Evolutionary conservation across 176 grass and related monocot genomes (phyloP).

Genomic region (Zizania latifolia): DNA sequence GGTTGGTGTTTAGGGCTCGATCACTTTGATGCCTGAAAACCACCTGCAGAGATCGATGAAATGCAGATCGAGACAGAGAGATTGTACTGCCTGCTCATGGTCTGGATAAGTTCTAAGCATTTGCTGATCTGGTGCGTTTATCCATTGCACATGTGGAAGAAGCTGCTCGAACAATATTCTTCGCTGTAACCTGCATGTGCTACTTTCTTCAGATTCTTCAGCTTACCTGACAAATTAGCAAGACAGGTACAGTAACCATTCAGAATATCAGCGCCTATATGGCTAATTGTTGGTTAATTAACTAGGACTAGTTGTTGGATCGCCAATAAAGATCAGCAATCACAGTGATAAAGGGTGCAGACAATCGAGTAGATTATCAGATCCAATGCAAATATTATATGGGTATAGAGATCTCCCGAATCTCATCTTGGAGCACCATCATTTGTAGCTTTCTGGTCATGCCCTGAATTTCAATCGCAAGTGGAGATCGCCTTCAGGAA

Average conservation of each 20-base stretch:
- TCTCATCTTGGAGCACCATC: conserved; percentile 25
- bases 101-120: conserved; percentile 19
- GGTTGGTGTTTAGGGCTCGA: not conserved
- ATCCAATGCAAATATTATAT: conserved; percentile 14
- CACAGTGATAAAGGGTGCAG: not conserved
- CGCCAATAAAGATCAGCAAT: not conserved
- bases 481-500: conserved; percentile 22
- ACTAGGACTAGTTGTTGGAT: not conserved
- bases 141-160: not conserved
- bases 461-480: not conserved
- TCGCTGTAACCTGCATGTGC: not conserved
- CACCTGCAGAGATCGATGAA: too few relatives aligned
- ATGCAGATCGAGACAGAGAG: not conserved
- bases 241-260: not conserved
- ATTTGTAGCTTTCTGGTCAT: conserved; percentile 22
- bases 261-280: not conserved
- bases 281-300: not conserved
- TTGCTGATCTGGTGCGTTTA: too few relatives aligned
- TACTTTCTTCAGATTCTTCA: not conserved
- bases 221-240: not conserved
- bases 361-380: conserved; percentile 17
- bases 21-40: not conserved
- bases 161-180: not conserved
- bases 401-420: conserved; percentile 28
- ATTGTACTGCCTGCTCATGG: not conserved